phyloP scores from a whole-genome alignment of 441 rosid genomes.

The Populus hybrid region DNA sequence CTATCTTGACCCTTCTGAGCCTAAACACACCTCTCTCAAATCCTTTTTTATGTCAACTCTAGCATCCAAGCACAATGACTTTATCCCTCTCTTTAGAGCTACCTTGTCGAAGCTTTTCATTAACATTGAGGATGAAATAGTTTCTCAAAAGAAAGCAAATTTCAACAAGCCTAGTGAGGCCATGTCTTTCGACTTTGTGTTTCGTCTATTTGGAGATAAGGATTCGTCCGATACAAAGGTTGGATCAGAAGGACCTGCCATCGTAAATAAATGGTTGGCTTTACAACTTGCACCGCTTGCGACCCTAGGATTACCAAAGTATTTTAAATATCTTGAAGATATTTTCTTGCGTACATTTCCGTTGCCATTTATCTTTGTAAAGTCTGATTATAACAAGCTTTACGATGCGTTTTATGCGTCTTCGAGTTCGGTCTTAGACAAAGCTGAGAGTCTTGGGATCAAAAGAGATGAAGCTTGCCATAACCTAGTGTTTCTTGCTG shows the following conservation, averaged over 20 bases:
- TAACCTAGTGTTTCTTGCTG: slow-evolving; percentile 55
- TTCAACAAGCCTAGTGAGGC: slow-evolving; percentile 32
- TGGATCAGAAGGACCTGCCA: slow-evolving; percentile 44
- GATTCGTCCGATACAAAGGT: slow-evolving; percentile 51
- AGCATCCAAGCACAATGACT: slow-evolving; percentile 17
- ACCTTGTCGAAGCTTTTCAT: slow-evolving; percentile 27
- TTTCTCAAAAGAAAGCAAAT: slow-evolving; percentile 43
- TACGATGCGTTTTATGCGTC: slow-evolving; percentile 46
- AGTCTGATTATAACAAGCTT: slow-evolving; percentile 46
- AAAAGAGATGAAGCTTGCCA: slow-evolving; percentile 63
- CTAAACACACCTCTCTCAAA: slow-evolving; percentile 38
- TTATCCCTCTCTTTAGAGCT: slow-evolving; percentile 32
- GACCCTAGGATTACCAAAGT: slow-evolving; percentile 42
- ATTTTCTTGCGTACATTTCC: slow-evolving; percentile 42
- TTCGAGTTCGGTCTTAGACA: slow-evolving; percentile 36
- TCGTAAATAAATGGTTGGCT: slow-evolving; percentile 50
- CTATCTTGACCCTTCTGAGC: slow-evolving; percentile 52
- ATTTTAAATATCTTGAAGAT: slow-evolving; percentile 38
- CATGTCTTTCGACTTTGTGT: slow-evolving; percentile 54
- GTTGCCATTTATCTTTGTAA: slow-evolving; percentile 44
- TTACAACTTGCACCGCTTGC: slow-evolving; percentile 59
- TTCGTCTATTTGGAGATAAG: slow-evolving; percentile 42
- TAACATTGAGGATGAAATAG: slow-evolving; percentile 31
- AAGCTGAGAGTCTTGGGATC: slow-evolving; percentile 49
- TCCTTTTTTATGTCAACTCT: slow-evolving; percentile 28